Evolutionary conservation across 2,329 filamentous ascomycete genomes (phyloP).

Genomic region (Fusarium burgessii): DNA sequence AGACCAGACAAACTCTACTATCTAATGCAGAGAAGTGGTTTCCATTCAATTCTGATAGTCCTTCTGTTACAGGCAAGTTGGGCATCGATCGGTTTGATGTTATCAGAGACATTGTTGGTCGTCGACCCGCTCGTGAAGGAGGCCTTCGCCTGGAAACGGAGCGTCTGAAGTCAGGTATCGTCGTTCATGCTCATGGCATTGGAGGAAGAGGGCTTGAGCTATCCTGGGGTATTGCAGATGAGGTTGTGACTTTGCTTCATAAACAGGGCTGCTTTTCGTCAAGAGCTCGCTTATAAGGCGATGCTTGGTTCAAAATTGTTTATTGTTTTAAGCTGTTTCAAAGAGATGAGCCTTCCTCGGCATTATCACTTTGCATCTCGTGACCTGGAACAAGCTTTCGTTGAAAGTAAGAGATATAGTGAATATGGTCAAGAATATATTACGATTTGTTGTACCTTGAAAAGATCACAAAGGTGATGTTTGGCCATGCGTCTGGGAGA

Average conservation of each 20-base stretch:
- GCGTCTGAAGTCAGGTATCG: background rate
- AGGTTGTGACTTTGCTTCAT: background rate
- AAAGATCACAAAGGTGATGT: too few species aligned
- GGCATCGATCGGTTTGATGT: background rate
- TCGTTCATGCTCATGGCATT: constrained; percentile 5
- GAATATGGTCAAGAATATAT: too few species aligned
- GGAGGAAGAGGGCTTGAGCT: constrained; percentile 10
- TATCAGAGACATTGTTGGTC: constrained; percentile 8
- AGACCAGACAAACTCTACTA: background rate
- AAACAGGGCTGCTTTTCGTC: background rate
- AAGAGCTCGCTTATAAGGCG: background rate
- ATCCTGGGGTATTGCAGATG: constrained; percentile 6
- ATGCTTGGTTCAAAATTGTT: too few species aligned
- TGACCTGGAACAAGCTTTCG: too few species aligned
- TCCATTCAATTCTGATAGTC: background rate
- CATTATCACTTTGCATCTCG: too few species aligned
- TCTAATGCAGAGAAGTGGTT: constrained; percentile 6
- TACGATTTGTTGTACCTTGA: too few species aligned
- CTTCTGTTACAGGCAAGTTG: background rate
- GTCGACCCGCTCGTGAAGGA: background rate
- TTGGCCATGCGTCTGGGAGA: too few species aligned
- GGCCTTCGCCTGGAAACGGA: constrained; percentile 1
- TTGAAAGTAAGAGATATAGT: too few species aligned
- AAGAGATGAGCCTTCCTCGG: too few species aligned
- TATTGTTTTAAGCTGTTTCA: too few species aligned